Conservation (phyloP, 768 basidiomycete species). For the Suillus americanus region DNA sequence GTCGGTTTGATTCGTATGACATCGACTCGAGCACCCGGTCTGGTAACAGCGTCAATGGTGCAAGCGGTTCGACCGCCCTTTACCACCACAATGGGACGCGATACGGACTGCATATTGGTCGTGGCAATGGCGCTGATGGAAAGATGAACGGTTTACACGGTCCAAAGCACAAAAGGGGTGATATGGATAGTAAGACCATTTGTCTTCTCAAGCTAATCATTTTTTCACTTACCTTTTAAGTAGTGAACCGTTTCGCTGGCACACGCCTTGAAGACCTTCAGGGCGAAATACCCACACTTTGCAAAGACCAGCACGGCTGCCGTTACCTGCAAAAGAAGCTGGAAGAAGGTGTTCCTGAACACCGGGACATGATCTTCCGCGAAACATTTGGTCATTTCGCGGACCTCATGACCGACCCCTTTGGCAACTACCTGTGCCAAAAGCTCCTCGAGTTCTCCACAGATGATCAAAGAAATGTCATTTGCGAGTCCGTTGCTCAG, state of each 20-base stretch:
- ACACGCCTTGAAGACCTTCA: conserved; percentile 93
- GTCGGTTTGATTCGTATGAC: conserved; percentile 57
- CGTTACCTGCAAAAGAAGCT: conserved; percentile 98
- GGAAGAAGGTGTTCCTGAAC: conserved; percentile 92
- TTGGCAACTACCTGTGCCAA: conserved; percentile 99
- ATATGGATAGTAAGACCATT: conserved; percentile 83
- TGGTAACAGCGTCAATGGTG: conserved; percentile 32
- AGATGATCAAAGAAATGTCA: conserved; percentile 94
- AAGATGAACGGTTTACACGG: conserved; percentile 92
- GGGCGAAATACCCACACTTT: conserved; percentile 90
- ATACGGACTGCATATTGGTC: conserved; percentile 67
- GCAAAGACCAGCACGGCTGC: conserved; percentile 99
- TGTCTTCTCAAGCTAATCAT: background rate
- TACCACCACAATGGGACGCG: conserved; percentile 79
- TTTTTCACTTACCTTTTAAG: background rate
- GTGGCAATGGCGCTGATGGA: conserved; percentile 56
- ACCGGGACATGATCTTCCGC: conserved; percentile 98
- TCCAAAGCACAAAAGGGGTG: conserved; percentile 92
- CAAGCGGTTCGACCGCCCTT: conserved; percentile 68
- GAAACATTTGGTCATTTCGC: conserved; percentile 98
- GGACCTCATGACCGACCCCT: conserved; percentile 99
- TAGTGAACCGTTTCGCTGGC: conserved; percentile 96
- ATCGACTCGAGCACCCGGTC: conserved; percentile 49
- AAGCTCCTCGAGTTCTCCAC: conserved; percentile 96
- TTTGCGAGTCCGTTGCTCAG: conserved; percentile 96